Conservation (phyloP, 1,284 basidiomycete species). For the Nidula niveotomentosa region DNA sequence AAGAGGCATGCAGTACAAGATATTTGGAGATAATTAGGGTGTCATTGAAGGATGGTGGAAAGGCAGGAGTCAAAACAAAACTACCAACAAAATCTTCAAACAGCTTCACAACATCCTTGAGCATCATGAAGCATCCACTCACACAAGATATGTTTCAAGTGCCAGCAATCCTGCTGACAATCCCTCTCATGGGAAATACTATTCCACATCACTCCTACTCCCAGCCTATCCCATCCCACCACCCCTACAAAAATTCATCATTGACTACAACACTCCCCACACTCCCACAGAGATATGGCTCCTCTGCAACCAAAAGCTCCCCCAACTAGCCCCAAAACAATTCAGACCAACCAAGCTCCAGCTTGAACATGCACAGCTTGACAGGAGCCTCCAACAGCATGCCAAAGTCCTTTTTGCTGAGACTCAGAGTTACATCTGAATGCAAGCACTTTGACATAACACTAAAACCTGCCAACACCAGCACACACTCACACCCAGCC, state of each 20-base stretch:
- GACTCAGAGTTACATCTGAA: constrained; percentile 15
- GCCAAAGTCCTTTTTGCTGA: not conserved
- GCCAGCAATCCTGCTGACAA: constrained; percentile 33
- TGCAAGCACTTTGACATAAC: too few relatives aligned
- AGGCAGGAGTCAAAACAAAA: constrained; percentile 26
- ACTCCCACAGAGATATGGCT: constrained; percentile 1
- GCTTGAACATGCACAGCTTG: not conserved
- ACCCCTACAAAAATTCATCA: constrained; percentile 20
- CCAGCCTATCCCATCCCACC: constrained; percentile 24
- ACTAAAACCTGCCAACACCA: constrained; percentile 4
- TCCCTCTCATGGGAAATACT: constrained; percentile 31
- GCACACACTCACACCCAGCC: not conserved
- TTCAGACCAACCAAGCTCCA: too few relatives aligned
- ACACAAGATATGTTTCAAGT: constrained; percentile 21
- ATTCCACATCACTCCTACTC: constrained; percentile 22
- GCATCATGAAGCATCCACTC: constrained; percentile 18
- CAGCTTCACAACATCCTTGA: constrained; percentile 27
- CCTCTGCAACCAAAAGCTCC: not conserved
- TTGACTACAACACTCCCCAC: constrained; percentile 17
- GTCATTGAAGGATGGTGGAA: constrained; percentile 39
- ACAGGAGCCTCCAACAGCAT: not conserved
- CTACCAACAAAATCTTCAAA: constrained; percentile 23
- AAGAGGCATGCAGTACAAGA: constrained; percentile 15
- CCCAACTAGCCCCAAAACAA: not conserved
- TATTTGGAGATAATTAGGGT: constrained; percentile 35